Evolutionary conservation across 2,329 filamentous ascomycete genomes (phyloP), one percentile per base, ranked within the genome.

Genomic region (Penicillium sp.): DNA sequence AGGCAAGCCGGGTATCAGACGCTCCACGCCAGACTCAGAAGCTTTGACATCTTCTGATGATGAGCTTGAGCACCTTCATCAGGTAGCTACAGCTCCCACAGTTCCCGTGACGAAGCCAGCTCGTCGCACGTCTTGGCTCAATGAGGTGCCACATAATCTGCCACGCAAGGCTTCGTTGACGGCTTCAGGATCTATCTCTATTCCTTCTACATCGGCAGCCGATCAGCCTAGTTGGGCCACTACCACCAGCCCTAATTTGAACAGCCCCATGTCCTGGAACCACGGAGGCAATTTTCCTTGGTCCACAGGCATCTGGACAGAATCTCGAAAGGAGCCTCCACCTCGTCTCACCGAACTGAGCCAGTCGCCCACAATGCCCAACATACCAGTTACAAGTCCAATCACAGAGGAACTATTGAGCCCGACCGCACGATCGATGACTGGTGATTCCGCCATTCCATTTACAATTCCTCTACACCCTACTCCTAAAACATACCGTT

Each of bases 31-130:
- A 21, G 94, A 97, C 69, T 97, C 92, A 3, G 93, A 97, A 70
- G 93, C 90, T 52, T 78, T 97, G 59, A 91, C 89, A 52, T 97
- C 93, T 63, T 97, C 92, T 12, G 94, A 97, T 71, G 94, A 97
- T 71, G 94, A 99, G 72, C 82, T 79, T 57, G 89, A 96, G 59
- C 81, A 85, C 68, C 83, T 63, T 24, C 79, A 79, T 46, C 78
- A 83, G 81, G 57, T 72, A 68, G 65, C 74, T 74, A 61, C 79
- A 79, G 65, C 75, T 73, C 65, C 69, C 70, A 59, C 67, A 71
- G 55, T 82, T 77, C 64, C 81, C 76, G 50, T 81, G 75, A 63
- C 73, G 50, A 89, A 86, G 65, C 83, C 88, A 47, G 82, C 81
- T 24, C 84, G 90, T 55, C 84, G 90, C 61, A 83, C 89, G 47